phyloP scores from a whole-genome alignment of 306 rosid genomes.

The Fagus sylvatica region DNA sequence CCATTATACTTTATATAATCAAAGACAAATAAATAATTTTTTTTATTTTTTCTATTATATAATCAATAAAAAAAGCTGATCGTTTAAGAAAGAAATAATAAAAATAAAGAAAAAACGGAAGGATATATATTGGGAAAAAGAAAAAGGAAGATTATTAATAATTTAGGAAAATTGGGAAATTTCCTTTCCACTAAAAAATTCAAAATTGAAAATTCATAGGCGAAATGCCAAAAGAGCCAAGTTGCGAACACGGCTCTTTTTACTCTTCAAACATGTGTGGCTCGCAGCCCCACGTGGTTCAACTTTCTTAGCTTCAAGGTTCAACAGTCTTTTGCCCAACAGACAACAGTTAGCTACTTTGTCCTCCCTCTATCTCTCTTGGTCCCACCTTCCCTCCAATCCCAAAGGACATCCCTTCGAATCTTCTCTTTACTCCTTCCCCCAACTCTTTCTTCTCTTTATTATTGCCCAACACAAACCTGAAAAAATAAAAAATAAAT shows the following conservation, averaged over 20 bases:
- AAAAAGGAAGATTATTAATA: no score
- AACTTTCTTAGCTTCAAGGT: constrained; percentile 16
- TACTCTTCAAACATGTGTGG: constrained; percentile 14
- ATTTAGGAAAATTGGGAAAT: no score
- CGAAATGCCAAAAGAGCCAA: neutral
- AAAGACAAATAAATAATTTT: no score
- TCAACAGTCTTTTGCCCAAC: neutral
- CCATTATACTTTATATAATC: no score
- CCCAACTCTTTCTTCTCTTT: neutral
- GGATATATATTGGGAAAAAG: no score
- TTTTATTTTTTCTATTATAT: no score
- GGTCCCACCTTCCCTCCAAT: constrained; percentile 46
- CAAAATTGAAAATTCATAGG: neutral
- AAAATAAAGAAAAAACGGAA: no score
- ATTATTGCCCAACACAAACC: neutral
- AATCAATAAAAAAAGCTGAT: no score
- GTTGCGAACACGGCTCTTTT: neutral
- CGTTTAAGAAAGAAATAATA: no score
- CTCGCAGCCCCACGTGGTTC: constrained; percentile 26
- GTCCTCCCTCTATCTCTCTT: neutral
- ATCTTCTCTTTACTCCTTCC: constrained; percentile 50
- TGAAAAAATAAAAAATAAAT: neutral
- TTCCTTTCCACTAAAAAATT: neutral
- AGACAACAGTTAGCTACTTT: neutral
- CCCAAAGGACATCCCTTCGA: constrained; percentile 55